phyloP scores from a whole-genome alignment of 2,329 filamentous ascomycete species.

The Trichoderma sp. region DNA sequence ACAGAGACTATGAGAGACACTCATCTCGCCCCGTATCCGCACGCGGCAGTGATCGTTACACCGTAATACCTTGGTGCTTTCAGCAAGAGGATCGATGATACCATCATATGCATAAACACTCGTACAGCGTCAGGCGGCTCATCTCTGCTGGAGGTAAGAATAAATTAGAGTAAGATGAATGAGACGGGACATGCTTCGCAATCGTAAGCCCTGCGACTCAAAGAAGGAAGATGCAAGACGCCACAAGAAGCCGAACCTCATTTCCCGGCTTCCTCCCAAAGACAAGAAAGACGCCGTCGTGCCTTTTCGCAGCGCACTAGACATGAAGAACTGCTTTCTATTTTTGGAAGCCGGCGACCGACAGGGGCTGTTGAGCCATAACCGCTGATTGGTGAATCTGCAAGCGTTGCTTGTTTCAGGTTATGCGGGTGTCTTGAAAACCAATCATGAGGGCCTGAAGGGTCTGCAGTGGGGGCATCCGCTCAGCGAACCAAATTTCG shows the following conservation, averaged over 20 bases:
- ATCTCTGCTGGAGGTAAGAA: constrained; percentile 10
- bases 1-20: too few relatives aligned
- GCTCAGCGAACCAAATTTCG: constrained; percentile 10
- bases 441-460: constrained; percentile 29
- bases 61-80: not conserved
- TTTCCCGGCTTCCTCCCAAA: not conserved
- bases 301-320: not conserved
- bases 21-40: not conserved
- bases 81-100: constrained; percentile 4
- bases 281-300: not conserved
- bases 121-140: not conserved
- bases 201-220: not conserved
- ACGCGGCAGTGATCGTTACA: not conserved
- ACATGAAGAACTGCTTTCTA: constrained; percentile 26
- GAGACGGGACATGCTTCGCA: not conserved
- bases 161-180: constrained; percentile 6
- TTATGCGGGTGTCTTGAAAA: constrained; percentile 29
- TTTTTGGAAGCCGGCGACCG: constrained; percentile 30
- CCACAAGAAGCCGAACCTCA: not conserved
- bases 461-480: not conserved
- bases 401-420: constrained; percentile 33
- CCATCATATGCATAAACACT: constrained; percentile 6
- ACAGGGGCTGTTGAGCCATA: not conserved
- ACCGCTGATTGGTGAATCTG: constrained; percentile 29
- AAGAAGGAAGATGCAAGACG: constrained; percentile 1